Conservation (phyloP, 192 early-diverging fungal species). For the Coemansia sp. region DNA sequence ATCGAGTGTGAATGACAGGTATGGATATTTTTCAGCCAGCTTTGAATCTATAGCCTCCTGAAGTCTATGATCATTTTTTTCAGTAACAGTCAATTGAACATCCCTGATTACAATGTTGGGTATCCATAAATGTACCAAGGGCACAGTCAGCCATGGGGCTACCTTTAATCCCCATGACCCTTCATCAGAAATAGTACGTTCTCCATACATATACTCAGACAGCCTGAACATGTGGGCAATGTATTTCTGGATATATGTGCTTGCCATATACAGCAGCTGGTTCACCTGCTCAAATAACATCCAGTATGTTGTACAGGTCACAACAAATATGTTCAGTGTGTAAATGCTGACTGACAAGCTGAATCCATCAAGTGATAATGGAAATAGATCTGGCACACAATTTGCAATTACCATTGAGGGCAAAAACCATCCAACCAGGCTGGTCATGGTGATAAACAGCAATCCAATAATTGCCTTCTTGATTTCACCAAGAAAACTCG, state of each 20-base stretch:
- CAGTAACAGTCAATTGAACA: neutral
- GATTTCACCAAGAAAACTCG: neutral
- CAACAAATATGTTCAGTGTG: neutral
- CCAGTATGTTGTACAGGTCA: neutral
- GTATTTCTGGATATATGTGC: neutral
- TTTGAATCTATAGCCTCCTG: neutral
- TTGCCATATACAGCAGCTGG: neutral
- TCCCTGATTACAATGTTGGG: neutral
- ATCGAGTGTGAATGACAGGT: neutral
- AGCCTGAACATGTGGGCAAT: neutral
- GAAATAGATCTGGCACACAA: neutral
- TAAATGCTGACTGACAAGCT: neutral
- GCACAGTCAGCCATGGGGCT: neutral
- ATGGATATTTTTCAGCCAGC: neutral
- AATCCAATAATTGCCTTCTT: neutral
- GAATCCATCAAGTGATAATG: neutral
- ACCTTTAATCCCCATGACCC: neutral
- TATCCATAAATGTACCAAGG: neutral
- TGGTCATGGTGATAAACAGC: neutral
- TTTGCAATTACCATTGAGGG: neutral
- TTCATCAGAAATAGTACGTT: neutral
- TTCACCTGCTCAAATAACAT: neutral
- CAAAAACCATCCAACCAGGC: neutral
- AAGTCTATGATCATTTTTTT: neutral
- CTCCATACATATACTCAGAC: neutral